Percentiles rank a stretch among this genome's conserved stretches.
phyloP scores from a whole-genome alignment of 2,329 filamentous ascomycete species.

The Apiospora saccharicola region DNA sequence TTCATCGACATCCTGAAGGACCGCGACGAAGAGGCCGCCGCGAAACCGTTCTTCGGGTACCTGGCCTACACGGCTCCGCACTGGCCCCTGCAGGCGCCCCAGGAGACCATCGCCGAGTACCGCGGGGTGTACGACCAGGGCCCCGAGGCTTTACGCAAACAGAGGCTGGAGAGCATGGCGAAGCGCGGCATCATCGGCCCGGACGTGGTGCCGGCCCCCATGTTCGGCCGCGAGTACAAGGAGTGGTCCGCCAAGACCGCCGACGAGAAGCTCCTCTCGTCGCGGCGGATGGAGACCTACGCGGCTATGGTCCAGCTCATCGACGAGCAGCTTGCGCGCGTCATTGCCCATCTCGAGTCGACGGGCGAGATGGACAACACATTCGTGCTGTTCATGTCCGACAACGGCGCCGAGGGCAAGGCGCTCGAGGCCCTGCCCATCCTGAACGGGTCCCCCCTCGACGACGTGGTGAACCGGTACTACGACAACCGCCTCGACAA shows the following conservation, averaged over 20 bases:
- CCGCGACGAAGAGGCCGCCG: constrained; percentile 46
- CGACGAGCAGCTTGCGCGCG: constrained; percentile 55
- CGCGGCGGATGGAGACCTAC: constrained; percentile 53
- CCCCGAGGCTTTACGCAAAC: constrained; percentile 52
- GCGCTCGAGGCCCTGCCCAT: constrained; percentile 34
- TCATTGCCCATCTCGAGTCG: neutral
- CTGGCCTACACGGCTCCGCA: constrained; percentile 58
- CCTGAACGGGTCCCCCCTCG: constrained; percentile 11
- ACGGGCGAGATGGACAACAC: constrained; percentile 61
- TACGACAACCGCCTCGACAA: constrained; percentile 65
- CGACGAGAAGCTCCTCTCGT: constrained; percentile 27
- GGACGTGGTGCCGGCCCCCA: too few species aligned
- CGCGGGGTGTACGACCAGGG: constrained; percentile 58
- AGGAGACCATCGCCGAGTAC: constrained; percentile 55
- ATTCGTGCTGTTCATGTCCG: constrained; percentile 62
- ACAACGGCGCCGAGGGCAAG: constrained; percentile 50
- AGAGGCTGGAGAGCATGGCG: constrained; percentile 45
- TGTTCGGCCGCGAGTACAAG: too few species aligned
- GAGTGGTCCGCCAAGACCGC: neutral
- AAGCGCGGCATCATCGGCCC: too few species aligned
- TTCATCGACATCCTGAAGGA: constrained; percentile 59
- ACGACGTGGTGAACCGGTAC: constrained; percentile 41
- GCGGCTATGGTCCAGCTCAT: constrained; percentile 66
- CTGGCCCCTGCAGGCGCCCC: constrained; percentile 59
- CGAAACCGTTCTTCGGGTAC: constrained; percentile 55